phyloP scores from a whole-genome alignment of 2,329 filamentous ascomycete genomes.

The Calonectria hongkongensis region DNA sequence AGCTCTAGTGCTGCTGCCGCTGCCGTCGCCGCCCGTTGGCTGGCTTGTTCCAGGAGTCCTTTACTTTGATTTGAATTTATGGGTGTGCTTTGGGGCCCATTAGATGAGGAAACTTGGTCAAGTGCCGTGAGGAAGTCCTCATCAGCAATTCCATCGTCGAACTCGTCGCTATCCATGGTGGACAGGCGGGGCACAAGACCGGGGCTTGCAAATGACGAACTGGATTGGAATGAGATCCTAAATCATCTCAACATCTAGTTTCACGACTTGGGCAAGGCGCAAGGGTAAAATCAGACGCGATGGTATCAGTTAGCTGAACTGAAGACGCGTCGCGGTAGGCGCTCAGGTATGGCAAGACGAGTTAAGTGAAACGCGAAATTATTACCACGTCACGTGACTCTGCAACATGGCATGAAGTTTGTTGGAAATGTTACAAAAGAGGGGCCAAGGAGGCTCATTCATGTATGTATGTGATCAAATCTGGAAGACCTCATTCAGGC shows the following conservation, averaged over 20 bases:
- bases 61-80: constrained; percentile 27
- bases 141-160: constrained; percentile 78
- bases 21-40: constrained; percentile 39
- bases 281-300: constrained; percentile 1
- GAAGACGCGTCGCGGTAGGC: constrained; percentile 40
- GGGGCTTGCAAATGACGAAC: neutral
- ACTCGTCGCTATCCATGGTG: constrained; percentile 76
- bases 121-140: constrained; percentile 79
- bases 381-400: constrained; percentile 55
- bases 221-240: neutral
- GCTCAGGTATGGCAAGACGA: constrained; percentile 26
- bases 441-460: neutral
- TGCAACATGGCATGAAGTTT: neutral
- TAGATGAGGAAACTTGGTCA: constrained; percentile 68
- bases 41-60: neutral
- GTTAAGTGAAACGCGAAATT: constrained; percentile 54
- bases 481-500: neutral
- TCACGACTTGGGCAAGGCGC: neutral
- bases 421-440: neutral
- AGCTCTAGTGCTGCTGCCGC: constrained; percentile 62
- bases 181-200: constrained; percentile 25
- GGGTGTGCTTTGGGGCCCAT: constrained; percentile 39
- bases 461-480: too few species aligned
- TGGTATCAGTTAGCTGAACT: neutral
- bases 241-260: constrained; percentile 5